A percentile compares a stretch with the other conserved stretches of the same genome.
phyloP scores from a whole-genome alignment of 176 grass and related monocot genomes.

The Aegilops umbellulata region DNA sequence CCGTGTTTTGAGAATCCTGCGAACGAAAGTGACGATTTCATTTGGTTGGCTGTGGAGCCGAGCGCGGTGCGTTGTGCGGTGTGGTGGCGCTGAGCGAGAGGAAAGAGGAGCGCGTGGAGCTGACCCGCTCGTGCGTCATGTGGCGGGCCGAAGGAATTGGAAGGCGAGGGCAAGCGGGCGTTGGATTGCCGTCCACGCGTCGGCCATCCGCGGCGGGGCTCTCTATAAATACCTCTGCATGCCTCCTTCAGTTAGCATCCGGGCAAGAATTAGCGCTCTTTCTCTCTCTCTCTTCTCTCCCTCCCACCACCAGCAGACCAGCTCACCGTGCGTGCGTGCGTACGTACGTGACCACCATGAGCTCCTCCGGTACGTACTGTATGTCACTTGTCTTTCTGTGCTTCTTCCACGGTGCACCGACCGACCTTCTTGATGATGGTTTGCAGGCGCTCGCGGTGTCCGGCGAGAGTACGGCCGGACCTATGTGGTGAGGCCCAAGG shows the following conservation, averaged over 20 bases:
- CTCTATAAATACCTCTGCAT: not conserved
- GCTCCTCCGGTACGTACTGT: conserved; percentile 11
- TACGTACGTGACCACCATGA: not conserved
- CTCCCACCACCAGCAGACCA: too few species aligned
- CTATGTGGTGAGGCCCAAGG: conserved; percentile 92
- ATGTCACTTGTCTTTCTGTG: not conserved
- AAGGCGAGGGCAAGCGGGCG: too few species aligned
- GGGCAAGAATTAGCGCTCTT: not conserved
- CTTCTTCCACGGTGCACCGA: not conserved
- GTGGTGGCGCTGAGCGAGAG: not conserved
- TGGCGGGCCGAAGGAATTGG: too few species aligned
- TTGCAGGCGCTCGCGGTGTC: conserved; percentile 45
- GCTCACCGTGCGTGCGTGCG: too few species aligned
- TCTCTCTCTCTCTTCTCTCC: not conserved
- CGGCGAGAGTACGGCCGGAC: conserved; percentile 85
- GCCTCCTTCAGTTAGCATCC: not conserved
- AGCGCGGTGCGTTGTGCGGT: too few species aligned
- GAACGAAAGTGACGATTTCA: not conserved
- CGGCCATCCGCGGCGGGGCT: too few species aligned
- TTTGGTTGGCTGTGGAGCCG: not conserved
- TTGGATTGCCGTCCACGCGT: too few species aligned
- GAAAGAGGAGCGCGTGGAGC: too few species aligned
- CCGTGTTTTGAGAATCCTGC: too few species aligned
- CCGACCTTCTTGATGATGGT: too few species aligned
- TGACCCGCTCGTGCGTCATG: not conserved